Evolutionary conservation across 768 basidiomycete species (phyloP).

Genomic region (Dentipellis fragilis): DNA sequence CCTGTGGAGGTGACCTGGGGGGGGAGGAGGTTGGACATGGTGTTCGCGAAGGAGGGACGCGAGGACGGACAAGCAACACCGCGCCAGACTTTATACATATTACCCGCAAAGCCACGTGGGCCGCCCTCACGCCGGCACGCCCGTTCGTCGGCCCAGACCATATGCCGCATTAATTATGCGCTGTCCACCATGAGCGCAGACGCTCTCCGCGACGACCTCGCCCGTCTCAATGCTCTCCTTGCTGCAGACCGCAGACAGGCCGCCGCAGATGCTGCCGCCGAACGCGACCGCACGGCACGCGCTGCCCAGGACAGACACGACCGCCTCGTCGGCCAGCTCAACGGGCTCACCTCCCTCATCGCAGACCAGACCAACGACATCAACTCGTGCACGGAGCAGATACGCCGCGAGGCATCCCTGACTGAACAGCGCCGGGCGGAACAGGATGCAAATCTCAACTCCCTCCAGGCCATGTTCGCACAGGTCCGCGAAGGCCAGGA

Average conservation of each 20-base stretch:
- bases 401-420: background rate
- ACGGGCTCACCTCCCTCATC: background rate
- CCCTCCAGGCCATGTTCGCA: background rate
- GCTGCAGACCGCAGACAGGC: background rate
- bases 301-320: conserved; percentile 4
- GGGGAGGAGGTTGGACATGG: conserved; percentile 8
- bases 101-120: background rate
- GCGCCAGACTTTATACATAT: background rate
- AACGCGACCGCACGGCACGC: background rate
- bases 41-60: background rate
- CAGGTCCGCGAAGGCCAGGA: background rate
- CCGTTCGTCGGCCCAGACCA: background rate
- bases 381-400: conserved; percentile 1
- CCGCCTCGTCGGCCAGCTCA: conserved; percentile 8
- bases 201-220: too few relatives aligned
- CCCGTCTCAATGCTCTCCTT: too few relatives aligned
- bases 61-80: background rate
- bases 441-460: background rate
- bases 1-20: background rate
- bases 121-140: conserved; percentile 1
- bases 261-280: background rate
- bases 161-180: background rate
- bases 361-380: conserved; percentile 1
- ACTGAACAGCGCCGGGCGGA: background rate
- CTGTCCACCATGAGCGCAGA: background rate